Evolutionary conservation across 2,329 filamentous ascomycete genomes (phyloP), one percentile per base, ranked within the genome.

Genomic region (Xylariaceae sp.): DNA sequence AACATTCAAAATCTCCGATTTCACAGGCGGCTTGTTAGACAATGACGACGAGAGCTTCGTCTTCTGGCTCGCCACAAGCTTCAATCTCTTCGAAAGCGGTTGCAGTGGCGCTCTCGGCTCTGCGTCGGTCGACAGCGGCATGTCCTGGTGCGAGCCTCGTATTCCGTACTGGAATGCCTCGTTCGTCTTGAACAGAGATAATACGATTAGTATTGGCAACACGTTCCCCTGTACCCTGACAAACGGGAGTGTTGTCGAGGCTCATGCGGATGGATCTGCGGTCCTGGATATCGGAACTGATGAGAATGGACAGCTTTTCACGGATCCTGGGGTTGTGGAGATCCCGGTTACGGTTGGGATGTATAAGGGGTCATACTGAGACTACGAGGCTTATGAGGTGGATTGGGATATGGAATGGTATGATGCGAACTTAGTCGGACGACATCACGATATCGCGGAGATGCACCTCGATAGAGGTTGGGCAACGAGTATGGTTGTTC

Each of bases 131-230:
- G 55, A 60, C 48, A 60, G 53, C 40, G 59, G 59, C 7, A 26
- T 61, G 46, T 45, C 56, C 12, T 61, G 57, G 57, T 61, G 59
- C 34, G 51, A 47, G 19, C 56, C 57, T 4, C 50, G 50, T 2
- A 54, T 61, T 11, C 59, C 59, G 6, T 57, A 57, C 19, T 61
- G 53, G 54, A 61, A 61, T 34, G 55, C 42, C 27, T 61, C 59
- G 12, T 60, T 55, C 30, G 41, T 56, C 51, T 58, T 58, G 54
- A 58, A 57, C 39, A 49, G 44, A 42, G 37, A 50, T 43, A 51
- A 60, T 45, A 48, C 54, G 35, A 46, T 61, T 35, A 51, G 52
- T 11, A 6, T 61, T 39, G 53, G 51, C 37, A 55, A 60, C 41
- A 53, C 51, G 2, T 61, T 56, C 41, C 53, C 54, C 6, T 61